Percentiles rank a stretch among this genome's conserved stretches.
phyloP scores from a whole-genome alignment of 164 flowering plant species.

The Tetracentron sinense region DNA sequence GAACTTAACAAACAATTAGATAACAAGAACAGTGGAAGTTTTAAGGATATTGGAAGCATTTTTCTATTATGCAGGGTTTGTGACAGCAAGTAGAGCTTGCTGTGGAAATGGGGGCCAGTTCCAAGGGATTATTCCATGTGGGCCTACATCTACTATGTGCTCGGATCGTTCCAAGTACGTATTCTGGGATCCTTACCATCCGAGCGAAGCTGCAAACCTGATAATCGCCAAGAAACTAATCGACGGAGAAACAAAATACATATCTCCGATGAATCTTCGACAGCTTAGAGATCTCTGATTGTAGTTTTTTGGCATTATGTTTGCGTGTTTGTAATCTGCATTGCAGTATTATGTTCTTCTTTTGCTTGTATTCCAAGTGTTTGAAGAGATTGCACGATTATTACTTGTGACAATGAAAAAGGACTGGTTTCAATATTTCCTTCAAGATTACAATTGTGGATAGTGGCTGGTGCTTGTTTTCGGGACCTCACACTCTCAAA shows the following conservation, averaged over 20 bases:
- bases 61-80: conserved; percentile 48
- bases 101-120: conserved; percentile 92
- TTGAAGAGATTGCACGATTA: background rate
- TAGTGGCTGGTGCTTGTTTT: too few species aligned
- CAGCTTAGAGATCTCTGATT: conserved; percentile 41
- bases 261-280: conserved; percentile 76
- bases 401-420: background rate
- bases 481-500: too few species aligned
- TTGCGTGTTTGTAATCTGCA: too few species aligned
- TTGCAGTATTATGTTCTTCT: background rate
- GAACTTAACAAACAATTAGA: too few species aligned
- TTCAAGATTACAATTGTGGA: too few species aligned
- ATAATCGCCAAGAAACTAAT: conserved; percentile 72
- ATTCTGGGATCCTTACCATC: conserved; percentile 98
- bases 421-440: too few species aligned
- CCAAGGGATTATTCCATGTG: conserved; percentile 87
- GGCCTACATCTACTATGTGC: conserved; percentile 74
- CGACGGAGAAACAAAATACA: conserved; percentile 53
- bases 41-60: too few species aligned
- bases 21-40: too few species aligned
- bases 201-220: conserved; percentile 94
- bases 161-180: conserved; percentile 63
- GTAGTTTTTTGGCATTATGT: too few species aligned
- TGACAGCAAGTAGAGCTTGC: conserved; percentile 65
- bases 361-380: background rate